Conservation (phyloP, 2,329 filamentous ascomycete species). For the Calonectria fujianensis region DNA sequence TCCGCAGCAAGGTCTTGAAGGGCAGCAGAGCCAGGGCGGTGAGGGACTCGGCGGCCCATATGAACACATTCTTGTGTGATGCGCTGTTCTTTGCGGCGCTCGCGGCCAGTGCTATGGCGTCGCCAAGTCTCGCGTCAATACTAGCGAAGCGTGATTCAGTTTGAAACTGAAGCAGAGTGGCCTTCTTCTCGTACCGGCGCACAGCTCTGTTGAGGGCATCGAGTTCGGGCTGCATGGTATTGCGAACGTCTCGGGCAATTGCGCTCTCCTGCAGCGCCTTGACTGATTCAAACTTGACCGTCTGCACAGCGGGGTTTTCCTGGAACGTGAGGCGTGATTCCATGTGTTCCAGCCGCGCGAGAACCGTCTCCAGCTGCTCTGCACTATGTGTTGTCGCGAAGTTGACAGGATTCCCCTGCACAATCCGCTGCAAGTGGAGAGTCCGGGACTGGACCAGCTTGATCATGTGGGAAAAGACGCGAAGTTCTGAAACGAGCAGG, state of each 20-base stretch:
- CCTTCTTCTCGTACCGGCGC: constrained; percentile 92
- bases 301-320: constrained; percentile 53
- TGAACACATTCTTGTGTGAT: constrained; percentile 60
- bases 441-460: constrained; percentile 87
- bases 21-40: constrained; percentile 64
- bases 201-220: constrained; percentile 93
- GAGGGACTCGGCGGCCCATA: constrained; percentile 62
- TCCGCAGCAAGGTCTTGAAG: constrained; percentile 61
- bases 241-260: constrained; percentile 75
- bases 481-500: constrained; percentile 88
- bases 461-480: constrained; percentile 87
- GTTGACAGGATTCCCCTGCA: constrained; percentile 71
- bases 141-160: constrained; percentile 84
- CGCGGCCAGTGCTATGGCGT: constrained; percentile 87
- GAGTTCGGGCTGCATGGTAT: constrained; percentile 84
- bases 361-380: constrained; percentile 73
- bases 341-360: constrained; percentile 80
- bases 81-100: constrained; percentile 77
- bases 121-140: constrained; percentile 82
- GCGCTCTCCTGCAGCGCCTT: constrained; percentile 65
- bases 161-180: constrained; percentile 83
- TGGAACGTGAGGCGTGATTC: constrained; percentile 70
- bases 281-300: constrained; percentile 57
- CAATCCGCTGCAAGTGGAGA: constrained; percentile 85
- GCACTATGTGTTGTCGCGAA: constrained; percentile 55